Evolutionary conservation across 768 basidiomycete species (phyloP).

Genomic region (Rhizopogon rudus): DNA sequence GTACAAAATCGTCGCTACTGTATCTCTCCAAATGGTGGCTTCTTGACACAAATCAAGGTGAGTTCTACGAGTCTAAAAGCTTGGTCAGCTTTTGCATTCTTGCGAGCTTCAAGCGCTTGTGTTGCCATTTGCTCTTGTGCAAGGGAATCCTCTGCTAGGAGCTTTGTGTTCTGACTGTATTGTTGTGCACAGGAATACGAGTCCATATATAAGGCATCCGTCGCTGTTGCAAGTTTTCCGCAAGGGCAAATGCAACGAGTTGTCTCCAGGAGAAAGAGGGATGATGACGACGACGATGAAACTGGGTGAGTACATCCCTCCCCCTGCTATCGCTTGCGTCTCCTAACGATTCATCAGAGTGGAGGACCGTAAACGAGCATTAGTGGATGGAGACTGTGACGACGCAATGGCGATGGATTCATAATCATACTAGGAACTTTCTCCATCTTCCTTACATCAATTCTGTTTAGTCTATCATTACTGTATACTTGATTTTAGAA

Average conservation of each 20-base stretch:
- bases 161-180: constrained; percentile 1
- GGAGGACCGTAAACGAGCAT: constrained; percentile 40
- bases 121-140: background rate
- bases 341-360: constrained; percentile 18
- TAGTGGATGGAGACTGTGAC: constrained; percentile 27
- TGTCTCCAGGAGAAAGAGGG: constrained; percentile 60
- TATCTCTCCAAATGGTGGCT: constrained; percentile 89
- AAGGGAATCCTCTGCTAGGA: background rate
- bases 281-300: constrained; percentile 70
- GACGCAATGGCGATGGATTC: constrained; percentile 30
- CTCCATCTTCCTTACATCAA: background rate
- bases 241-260: constrained; percentile 33
- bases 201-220: constrained; percentile 80
- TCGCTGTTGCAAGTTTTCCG: constrained; percentile 62
- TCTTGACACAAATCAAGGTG: constrained; percentile 90
- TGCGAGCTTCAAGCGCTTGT: background rate
- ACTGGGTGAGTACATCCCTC: constrained; percentile 27
- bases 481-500: background rate
- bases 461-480: background rate
- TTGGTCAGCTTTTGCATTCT: background rate
- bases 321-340: background rate
- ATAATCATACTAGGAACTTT: constrained; percentile 6
- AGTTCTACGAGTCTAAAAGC: constrained; percentile 1
- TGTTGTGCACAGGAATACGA: constrained; percentile 72
- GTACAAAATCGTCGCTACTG: constrained; percentile 92